Base-by-base conservation (phyloP, 805 yeast species). In the Pichia cephalocereana region DNA sequence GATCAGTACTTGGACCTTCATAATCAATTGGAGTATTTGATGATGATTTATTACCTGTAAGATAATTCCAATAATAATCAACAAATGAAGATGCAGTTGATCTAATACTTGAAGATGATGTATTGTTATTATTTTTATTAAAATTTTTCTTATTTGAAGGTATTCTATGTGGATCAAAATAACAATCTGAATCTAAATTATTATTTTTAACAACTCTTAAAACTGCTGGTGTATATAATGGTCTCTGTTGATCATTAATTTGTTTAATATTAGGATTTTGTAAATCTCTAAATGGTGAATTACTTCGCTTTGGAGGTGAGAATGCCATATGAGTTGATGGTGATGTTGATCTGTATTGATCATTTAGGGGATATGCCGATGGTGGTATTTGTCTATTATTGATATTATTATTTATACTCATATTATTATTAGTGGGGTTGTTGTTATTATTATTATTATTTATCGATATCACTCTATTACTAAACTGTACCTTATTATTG, bases 221-320 rank as follows among this genome's bases (percentile, higher is more conserved):
- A 11, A 90, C 98, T 0, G 96, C 96, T 0, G 98, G 98, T 0
- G 85, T 73, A 59, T 88, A 90, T 70, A 90, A 70, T 10, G 97
- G 96, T 58, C 86, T 83, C 62, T 88, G 79, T 52, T 87, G 90
- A 42, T 83, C 84, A 50, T 80, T 80, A 48, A 89, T 80, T 58
- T 89, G 96, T 61, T 81, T 83, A 23, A 83, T 62, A 50, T 69
- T 69, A 43, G 64, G 57, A 46, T 58, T 58, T 32, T 64, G 52
- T 0, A 64, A 56, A 51, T 60, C 64, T 53, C 61, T 57, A 47
- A 64, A 63, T 40, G 51, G 51, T 11, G 51, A 48, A 9, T 38
- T 28, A 26, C 34, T 45, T 18, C 51, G 32, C 23, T 43, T 38
- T 26, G 51, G 48, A 14, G 48, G 45, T 12, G 42, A 26, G 40